Conservation (phyloP, 148 eudicot genomes). For the Camellia sinensis region DNA sequence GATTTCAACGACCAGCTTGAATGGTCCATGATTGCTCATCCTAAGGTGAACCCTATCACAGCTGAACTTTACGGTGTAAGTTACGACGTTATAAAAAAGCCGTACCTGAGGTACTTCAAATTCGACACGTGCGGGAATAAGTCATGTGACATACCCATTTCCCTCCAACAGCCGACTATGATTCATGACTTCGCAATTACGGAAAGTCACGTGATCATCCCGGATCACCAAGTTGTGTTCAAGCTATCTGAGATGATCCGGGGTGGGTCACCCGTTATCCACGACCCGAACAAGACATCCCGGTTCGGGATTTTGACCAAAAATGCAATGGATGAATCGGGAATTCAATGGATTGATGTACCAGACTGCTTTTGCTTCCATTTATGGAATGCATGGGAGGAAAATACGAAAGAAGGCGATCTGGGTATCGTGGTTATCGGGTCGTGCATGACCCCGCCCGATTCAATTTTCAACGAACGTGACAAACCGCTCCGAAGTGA, state of each 20-base stretch:
- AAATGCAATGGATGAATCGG: conserved; percentile 18
- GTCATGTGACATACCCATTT: conserved; percentile 43
- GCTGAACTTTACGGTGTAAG: conserved; percentile 47
- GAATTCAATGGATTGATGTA: conserved; percentile 45
- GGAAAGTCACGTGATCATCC: conserved; percentile 44
- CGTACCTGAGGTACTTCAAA: conserved; percentile 47
- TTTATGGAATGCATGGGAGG: conserved; percentile 66
- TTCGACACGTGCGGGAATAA: conserved; percentile 35
- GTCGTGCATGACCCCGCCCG: conserved; percentile 59
- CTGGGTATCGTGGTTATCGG: conserved; percentile 40
- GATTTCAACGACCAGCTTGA: conserved; percentile 51
- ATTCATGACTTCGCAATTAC: conserved; percentile 67
- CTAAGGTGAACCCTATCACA: conserved; percentile 58
- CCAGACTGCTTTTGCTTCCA: conserved; percentile 57
- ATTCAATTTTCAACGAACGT: conserved; percentile 36
- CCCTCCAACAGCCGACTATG: conserved; percentile 46
- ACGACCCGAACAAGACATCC: conserved; percentile 38
- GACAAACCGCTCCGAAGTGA: conserved; percentile 24
- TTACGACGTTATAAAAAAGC: conserved; percentile 48
- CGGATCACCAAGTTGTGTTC: conserved; percentile 61
- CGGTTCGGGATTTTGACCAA: conserved; percentile 47
- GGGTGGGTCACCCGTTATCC: conserved; percentile 45
- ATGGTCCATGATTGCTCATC: conserved; percentile 57
- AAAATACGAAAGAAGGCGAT: conserved; percentile 22
- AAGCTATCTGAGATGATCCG: conserved; percentile 46